A percentile compares a stretch with the other conserved stretches of the same genome.
phyloP scores from a whole-genome alignment of 2,329 filamentous ascomycete genomes.

The Sordariomycetes sp. region DNA sequence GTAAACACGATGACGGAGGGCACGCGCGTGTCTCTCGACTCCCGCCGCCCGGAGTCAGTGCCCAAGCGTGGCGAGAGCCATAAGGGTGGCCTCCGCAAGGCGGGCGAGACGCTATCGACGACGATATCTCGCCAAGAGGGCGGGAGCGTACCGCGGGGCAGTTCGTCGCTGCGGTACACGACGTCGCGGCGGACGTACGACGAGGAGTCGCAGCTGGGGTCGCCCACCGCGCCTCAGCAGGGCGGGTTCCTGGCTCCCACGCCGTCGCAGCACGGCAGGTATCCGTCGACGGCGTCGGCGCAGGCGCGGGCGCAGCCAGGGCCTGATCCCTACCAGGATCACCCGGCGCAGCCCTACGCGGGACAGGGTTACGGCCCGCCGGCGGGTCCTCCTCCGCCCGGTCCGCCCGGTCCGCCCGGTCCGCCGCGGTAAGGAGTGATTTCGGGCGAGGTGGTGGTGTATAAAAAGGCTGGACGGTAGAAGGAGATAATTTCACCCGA shows the following conservation, averaged over 20 bases:
- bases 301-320: neutral
- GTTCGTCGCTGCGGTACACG: neutral
- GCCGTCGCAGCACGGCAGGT: neutral
- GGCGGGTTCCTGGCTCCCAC: neutral
- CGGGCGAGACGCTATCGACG: constrained; percentile 29
- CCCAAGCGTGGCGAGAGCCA: constrained; percentile 24
- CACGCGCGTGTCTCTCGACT: constrained; percentile 2
- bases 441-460: neutral
- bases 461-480: neutral
- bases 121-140: constrained; percentile 3
- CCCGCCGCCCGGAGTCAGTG: neutral
- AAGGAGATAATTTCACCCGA: neutral
- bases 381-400: neutral
- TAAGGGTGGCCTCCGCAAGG: constrained; percentile 32
- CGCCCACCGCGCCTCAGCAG: constrained; percentile 9
- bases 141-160: constrained; percentile 11
- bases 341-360: neutral
- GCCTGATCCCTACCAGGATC: neutral
- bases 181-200: constrained; percentile 26
- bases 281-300: neutral
- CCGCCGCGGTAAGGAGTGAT: neutral
- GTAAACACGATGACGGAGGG: neutral
- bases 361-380: neutral
- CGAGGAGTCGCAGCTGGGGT: constrained; percentile 26
- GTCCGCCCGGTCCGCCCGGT: neutral